Evolutionary conservation across 768 basidiomycete genomes (phyloP), one percentile per base, ranked within the genome.

Genomic region (Boletales sp.): DNA sequence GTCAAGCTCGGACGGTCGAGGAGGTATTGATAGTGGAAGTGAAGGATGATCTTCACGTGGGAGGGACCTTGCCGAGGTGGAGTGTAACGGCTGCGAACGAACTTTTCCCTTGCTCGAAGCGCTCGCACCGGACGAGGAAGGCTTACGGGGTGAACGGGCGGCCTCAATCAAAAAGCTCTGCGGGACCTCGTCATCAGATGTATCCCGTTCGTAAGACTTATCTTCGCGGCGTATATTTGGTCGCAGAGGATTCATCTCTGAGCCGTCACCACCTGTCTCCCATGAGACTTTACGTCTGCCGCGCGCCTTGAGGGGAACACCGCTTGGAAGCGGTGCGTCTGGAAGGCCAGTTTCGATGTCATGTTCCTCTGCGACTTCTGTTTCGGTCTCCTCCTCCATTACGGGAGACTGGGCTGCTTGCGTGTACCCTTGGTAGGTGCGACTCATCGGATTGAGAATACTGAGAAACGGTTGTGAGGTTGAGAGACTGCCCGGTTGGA

Each of bases 141-240:
- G 69, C 50, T 66, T 73, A 58, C 69, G 77, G n/a, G 78, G 65
- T 17, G 53, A 54, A 39, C 51, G 55, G 15, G 79, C 69, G 35
- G 86, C 81, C 68, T 93, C 90, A 56, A 92, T 84, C 80, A 90
- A 86, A 60, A 92, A 86, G 63, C 86, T 87, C 62, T 87, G 84
- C 0, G 90, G 90, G 3, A 87, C 88, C 64, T 92, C 90, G 48
- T 87, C 90, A 57, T 92, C 90, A 8, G 85, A 87, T 27, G 78
- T 77, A 43, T 87, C 83, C 42, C 77, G 72, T 38, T 75, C 74
- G 50, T 83, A 76, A 24, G 74, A 72, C 62, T 70, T 74, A 68
- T 87, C 86, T 61, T 84, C 79, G 57, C 77, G 73, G 59, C 80
- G 85, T 57, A 84, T 85, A 67, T 88, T 90, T 44, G 87, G 87